A percentile compares a stretch with the other conserved stretches of the same genome.
Conservation (phyloP, 2,329 filamentous ascomycete species). For the Hypoxylon sp. region DNA sequence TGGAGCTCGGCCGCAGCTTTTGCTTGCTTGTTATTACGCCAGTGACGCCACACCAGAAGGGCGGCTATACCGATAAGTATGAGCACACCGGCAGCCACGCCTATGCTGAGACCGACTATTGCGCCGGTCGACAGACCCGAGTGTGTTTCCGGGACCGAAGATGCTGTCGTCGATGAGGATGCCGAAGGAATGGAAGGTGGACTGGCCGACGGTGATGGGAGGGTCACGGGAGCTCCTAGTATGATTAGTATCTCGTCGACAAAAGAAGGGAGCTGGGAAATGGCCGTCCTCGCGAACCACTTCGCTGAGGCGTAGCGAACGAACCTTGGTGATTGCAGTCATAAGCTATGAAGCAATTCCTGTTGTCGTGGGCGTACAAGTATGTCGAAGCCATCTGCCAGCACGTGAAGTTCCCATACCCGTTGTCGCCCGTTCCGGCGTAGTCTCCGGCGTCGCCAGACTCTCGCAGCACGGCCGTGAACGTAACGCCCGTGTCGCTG, state of each 20-base stretch:
- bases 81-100: constrained; percentile 21
- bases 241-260: constrained; percentile 5
- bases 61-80: constrained; percentile 14
- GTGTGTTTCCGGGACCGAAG: constrained; percentile 8
- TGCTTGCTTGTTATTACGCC: constrained; percentile 4
- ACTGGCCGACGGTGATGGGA: constrained; percentile 16
- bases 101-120: constrained; percentile 33
- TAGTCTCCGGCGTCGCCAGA: constrained; percentile 42
- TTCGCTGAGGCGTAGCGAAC: not conserved
- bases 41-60: constrained; percentile 25
- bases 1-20: not conserved
- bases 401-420: constrained; percentile 44
- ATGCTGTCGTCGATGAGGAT: constrained; percentile 1
- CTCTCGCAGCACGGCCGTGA: constrained; percentile 41
- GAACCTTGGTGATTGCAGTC: constrained; percentile 43
- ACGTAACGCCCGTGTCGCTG: constrained; percentile 41
- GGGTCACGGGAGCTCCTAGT: constrained; percentile 8
- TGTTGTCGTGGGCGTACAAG: constrained; percentile 40
- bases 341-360: constrained; percentile 43
- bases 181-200: constrained; percentile 5
- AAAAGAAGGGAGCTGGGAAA: no score
- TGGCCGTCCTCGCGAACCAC: not conserved
- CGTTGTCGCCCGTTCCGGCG: constrained; percentile 46
- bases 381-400: constrained; percentile 40
- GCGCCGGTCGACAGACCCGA: constrained; percentile 26